Conservation (phyloP, 495 filamentous ascomycete species). For the Copromyces sp. region DNA sequence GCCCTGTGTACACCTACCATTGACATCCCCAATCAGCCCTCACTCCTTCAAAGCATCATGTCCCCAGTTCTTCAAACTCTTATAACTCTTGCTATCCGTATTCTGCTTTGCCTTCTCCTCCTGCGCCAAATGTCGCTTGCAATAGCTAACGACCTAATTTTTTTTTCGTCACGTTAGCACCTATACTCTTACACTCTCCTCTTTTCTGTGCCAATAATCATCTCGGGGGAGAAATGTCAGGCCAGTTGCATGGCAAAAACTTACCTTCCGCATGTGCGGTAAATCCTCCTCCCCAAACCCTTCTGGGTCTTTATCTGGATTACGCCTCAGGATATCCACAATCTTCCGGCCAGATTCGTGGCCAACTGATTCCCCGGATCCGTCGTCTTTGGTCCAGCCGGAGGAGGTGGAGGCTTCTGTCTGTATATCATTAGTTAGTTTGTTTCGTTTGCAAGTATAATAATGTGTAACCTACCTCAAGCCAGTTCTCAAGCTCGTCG, state of each 20-base stretch:
- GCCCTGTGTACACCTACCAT: too few relatives aligned
- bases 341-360: slow-evolving; percentile 59
- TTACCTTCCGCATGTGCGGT: slow-evolving; percentile 53
- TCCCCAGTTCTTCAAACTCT: slow-evolving; percentile 59
- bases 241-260: not conserved
- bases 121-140: slow-evolving; percentile 56
- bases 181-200: too few relatives aligned
- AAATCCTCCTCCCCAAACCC: slow-evolving; percentile 46
- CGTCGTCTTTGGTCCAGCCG: slow-evolving; percentile 50
- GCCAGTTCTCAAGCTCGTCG: slow-evolving; percentile 50
- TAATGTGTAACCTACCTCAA: slow-evolving; percentile 22
- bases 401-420: slow-evolving; percentile 42
- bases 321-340: slow-evolving; percentile 51
- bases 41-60: slow-evolving; percentile 49
- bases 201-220: too few relatives aligned
- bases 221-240: not conserved
- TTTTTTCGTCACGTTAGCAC: too few relatives aligned
- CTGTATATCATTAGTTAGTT: not conserved
- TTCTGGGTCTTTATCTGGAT: slow-evolving; percentile 44
- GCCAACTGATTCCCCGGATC: slow-evolving; percentile 51
- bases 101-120: slow-evolving; percentile 49
- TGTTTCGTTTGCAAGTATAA: too few relatives aligned
- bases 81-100: slow-evolving; percentile 21
- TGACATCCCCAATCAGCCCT: not conserved
- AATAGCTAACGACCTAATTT: slow-evolving; percentile 23